Base-by-base conservation (phyloP, 179 eudicot species). In the Beta macrorhiza region DNA sequence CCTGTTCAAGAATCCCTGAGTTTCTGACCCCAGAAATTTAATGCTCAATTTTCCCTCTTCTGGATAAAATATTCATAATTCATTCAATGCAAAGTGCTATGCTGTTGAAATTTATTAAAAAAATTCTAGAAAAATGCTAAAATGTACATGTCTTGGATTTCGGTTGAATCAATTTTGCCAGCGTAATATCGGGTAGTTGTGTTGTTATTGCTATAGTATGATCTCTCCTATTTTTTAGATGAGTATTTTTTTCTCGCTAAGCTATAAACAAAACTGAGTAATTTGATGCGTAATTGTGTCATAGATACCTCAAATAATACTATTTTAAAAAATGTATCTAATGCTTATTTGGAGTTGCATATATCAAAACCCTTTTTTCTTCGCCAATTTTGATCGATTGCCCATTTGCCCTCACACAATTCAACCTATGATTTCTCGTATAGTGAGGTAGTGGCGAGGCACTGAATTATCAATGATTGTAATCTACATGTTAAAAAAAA, bases 21-120 rank as follows among this genome's bases (percentile, higher is more conserved):
- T 80, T 42, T 77, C 83, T 80, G 86, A 67, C 80, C 44, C 59
- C 78, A 20, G 51, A 5, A 53, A 70, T 51, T 84, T 71, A 84
- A 76, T 84, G 83, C 79, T 25, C 22, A 13, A 16, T 57, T 83
- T 80, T 77, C 53, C 81, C 70, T 12, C 2, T 84, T 64, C 53
- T 19, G 32, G 13, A 72, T 81, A 49, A 77, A 22, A 76, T 6
- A 25, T 37, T 72, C 84, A 81, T 77, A 0, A 25, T 37, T 72
- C 84, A 81, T 77, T 81, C 71, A 77, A 84, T 84, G 81, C 83
- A 51, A 42, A 37, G 42, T 45, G 51, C 51, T 45, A 15, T 72
- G 5, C 53, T 42, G 72, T 68, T 68, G 69, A 29, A 29, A 29
- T 29, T 29, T 29, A 29, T 29, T 29, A 29, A 29, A 29, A 29